Percentiles rank a stretch among this genome's conserved stretches.
These are phyloP conservation scores for Magnolia officinalis DNA, from an alignment of 164 flowering plant genomes.

Conservation along the genomic window DNA sequence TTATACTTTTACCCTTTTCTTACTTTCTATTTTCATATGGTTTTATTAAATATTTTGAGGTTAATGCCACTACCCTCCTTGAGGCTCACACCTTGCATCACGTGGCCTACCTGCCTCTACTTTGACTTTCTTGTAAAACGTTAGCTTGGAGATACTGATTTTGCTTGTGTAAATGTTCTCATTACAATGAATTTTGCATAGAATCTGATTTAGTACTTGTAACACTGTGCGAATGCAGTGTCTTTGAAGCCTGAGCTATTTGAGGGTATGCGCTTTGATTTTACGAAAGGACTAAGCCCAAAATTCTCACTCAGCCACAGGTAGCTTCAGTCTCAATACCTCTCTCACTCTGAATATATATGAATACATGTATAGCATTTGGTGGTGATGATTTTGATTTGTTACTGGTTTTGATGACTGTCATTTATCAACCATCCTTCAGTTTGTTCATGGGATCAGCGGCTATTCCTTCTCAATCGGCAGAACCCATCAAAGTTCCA, in stretches of 20 bases:
- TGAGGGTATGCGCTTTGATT: constrained; percentile 95
- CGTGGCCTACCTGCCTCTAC: no score
- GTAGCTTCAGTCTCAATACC: constrained; percentile 25
- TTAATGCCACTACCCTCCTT: no score
- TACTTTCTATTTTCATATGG: no score
- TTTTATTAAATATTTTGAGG: not conserved
- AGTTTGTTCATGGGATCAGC: constrained; percentile 88
- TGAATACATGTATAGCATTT: not conserved
- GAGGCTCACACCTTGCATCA: no score
- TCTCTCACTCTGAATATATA: not conserved
- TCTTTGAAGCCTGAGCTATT: constrained; percentile 91
- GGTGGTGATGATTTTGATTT: not conserved
- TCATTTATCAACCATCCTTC: constrained; percentile 7
- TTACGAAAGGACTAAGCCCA: constrained; percentile 73
- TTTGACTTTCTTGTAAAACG: not conserved
- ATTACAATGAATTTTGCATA: not conserved
- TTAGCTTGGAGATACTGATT: not conserved
- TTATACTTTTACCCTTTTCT: not conserved
- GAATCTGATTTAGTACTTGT: not conserved
- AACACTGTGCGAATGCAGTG: constrained; percentile 39
- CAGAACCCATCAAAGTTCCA: constrained; percentile 84
- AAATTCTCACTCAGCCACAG: constrained; percentile 89
- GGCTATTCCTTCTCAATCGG: constrained; percentile 78
- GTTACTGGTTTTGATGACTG: not conserved
- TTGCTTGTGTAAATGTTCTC: not conserved